phyloP scores from a whole-genome alignment of 1,284 basidiomycete genomes.

The Puccinia polysora region DNA sequence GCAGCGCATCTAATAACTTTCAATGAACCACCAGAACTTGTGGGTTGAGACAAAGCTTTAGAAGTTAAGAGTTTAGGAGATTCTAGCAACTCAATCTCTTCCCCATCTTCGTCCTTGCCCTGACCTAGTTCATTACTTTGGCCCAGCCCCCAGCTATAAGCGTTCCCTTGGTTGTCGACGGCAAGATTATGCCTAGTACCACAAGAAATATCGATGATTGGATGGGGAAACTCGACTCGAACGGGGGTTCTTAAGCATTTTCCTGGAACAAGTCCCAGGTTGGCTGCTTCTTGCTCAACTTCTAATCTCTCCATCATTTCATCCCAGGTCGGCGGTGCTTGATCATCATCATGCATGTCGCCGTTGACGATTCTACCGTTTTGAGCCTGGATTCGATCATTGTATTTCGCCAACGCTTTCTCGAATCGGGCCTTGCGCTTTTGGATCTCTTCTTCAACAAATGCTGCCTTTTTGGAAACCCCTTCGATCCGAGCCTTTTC shows the following conservation, averaged over 20 bases:
- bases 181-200: conserved; percentile 80
- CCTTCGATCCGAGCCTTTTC: conserved; percentile 52
- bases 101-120: conserved; percentile 29
- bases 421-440: conserved; percentile 44
- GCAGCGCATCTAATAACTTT: conserved; percentile 35
- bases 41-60: conserved; percentile 11
- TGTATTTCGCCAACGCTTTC: conserved; percentile 45
- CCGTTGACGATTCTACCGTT: conserved; percentile 45
- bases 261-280: conserved; percentile 46
- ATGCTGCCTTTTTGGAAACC: conserved; percentile 44
- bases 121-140: conserved; percentile 38
- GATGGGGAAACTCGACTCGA: conserved; percentile 63
- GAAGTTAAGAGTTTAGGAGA: conserved; percentile 8
- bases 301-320: conserved; percentile 57
- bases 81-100: conserved; percentile 33
- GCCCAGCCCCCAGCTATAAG: conserved; percentile 71
- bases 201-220: conserved; percentile 67
- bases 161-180: conserved; percentile 68
- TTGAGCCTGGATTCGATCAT: conserved; percentile 49
- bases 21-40: conserved; percentile 3
- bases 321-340: conserved; percentile 60
- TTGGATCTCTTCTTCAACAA: conserved; percentile 52
- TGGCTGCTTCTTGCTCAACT: conserved; percentile 51
- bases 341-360: conserved; percentile 46
- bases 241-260: conserved; percentile 44